These are phyloP conservation scores for Chrysopogon serrulatus DNA, from an alignment of 176 grass and related monocot species.

Conservation along the genomic window DNA sequence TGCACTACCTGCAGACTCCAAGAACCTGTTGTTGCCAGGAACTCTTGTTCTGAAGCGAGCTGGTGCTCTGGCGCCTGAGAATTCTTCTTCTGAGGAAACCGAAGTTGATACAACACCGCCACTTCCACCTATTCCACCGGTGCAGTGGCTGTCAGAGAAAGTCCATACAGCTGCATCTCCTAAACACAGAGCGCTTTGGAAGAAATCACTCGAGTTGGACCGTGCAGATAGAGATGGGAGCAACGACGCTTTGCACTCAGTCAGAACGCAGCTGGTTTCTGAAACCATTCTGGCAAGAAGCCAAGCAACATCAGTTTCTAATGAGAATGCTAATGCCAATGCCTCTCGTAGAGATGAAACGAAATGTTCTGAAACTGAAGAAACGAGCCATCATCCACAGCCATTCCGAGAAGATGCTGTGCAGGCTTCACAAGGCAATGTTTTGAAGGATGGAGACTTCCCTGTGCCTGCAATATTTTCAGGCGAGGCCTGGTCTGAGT, in stretches of 20 bases:
- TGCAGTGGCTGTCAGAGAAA: conserved; percentile 44
- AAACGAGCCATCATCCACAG: background rate
- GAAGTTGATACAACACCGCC: background rate
- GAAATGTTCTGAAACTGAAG: background rate
- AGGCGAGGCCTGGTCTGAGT: background rate
- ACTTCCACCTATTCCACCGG: conserved; percentile 38
- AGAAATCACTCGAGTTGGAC: background rate
- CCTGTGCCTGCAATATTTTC: background rate
- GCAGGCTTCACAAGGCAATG: background rate
- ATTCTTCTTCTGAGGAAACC: background rate
- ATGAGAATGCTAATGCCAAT: too few species aligned
- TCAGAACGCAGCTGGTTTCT: background rate
- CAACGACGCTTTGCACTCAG: too few species aligned
- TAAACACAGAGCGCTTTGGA: background rate
- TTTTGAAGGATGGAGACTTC: background rate
- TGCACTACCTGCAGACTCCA: background rate
- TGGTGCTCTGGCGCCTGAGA: background rate
- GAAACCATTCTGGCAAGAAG: background rate
- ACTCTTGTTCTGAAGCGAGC: background rate
- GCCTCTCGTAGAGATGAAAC: background rate
- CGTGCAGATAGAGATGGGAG: too few species aligned
- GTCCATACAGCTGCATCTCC: background rate
- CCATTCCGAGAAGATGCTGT: background rate
- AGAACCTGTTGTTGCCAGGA: background rate
- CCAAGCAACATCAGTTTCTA: too few species aligned